phyloP scores from a whole-genome alignment of 2,329 filamentous ascomycete genomes.

The Coniochaeta sp. region DNA sequence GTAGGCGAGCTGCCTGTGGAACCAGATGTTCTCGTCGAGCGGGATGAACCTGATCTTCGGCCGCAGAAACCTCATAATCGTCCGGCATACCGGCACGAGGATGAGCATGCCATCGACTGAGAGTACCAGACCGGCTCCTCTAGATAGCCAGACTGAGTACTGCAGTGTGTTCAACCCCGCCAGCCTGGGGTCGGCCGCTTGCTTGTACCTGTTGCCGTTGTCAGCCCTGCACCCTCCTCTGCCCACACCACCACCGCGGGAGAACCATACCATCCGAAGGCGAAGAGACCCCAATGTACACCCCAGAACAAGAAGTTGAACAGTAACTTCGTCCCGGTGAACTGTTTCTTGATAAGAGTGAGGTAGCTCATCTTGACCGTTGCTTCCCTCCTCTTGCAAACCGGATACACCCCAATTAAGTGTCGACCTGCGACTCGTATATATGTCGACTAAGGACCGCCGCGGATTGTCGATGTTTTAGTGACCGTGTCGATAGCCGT shows the following conservation, averaged over 20 bases:
- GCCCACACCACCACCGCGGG: not conserved
- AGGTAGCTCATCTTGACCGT: slow-evolving; percentile 31
- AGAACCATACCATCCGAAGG: slow-evolving; percentile 67
- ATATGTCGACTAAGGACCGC: slow-evolving; percentile 15
- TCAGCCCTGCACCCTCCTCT: slow-evolving; percentile 14
- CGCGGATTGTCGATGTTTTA: not conserved
- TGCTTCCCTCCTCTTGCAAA: slow-evolving; percentile 19
- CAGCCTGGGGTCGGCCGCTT: slow-evolving; percentile 60
- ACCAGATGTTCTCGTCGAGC: slow-evolving; percentile 95
- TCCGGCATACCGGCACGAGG: slow-evolving; percentile 89
- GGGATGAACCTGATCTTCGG: slow-evolving; percentile 85
- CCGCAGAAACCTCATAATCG: slow-evolving; percentile 73
- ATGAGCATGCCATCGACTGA: slow-evolving; percentile 82
- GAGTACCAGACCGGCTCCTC: slow-evolving; percentile 83
- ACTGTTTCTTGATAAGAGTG: slow-evolving; percentile 51
- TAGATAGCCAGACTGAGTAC: slow-evolving; percentile 93
- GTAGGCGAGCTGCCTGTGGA: slow-evolving; percentile 93
- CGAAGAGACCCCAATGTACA: slow-evolving; percentile 73
- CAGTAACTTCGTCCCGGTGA: slow-evolving; percentile 62
- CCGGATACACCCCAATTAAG: slow-evolving; percentile 20
- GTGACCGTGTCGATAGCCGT: not conserved
- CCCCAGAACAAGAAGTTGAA: slow-evolving; percentile 81
- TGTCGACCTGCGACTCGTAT: slow-evolving; percentile 50
- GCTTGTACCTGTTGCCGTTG: slow-evolving; percentile 60
- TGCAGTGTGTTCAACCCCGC: slow-evolving; percentile 72